Base-by-base conservation (phyloP, 352 stramenopile species). In the Blastocystis sp. region DNA sequence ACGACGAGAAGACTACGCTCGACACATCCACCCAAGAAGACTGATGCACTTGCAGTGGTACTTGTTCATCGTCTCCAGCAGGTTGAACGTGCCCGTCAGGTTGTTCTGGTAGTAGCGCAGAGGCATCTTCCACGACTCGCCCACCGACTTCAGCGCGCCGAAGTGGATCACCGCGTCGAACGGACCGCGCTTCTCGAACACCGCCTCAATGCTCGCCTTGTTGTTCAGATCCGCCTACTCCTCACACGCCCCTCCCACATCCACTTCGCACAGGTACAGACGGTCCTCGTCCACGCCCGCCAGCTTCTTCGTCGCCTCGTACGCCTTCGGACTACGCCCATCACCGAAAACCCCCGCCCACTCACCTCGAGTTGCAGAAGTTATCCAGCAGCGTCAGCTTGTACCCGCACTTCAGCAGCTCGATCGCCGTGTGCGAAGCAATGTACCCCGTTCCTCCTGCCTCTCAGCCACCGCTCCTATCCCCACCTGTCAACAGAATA, bases 31-130 rank as follows among this genome's bases (percentile, higher is more conserved):
- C 9, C 2, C 38, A 9, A 79, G 82, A 19, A 59, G 21, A 80
- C 70, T 71, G 62, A 84, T 84, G 34, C 28, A 92, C 41, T 91
- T 90, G n/a, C 91, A 93, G 2, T 89, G 78, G 66, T 91, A 89
- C 62, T 93, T 92, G 43, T 91, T 53, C 84, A 97, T 90, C 23
- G 90, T 28, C 61, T 95, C 69, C 1, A 96, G 76, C 1, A 96
- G 89, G 62, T 90, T 91, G 28, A 96, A 89, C 1, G 93, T 95
- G 21, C 91, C 89, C 0, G 66, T 88, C 9, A 96, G 86, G 89
- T 96, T 96, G 88, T 95, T 95, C n/a, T 91, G 41, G 82, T 95
- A 95, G 89, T 95, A 96, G 10, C 88, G 56, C 17, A 95, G 79
- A 10, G 93, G 93, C 41, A 92, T 90, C 14, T 90, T 40, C 2